Percentiles rank a stretch among this genome's conserved stretches.
These are phyloP conservation scores for Cladosporium sp. DNA, from an alignment of 2,329 filamentous ascomycete species.

Conservation along the genomic window DNA sequence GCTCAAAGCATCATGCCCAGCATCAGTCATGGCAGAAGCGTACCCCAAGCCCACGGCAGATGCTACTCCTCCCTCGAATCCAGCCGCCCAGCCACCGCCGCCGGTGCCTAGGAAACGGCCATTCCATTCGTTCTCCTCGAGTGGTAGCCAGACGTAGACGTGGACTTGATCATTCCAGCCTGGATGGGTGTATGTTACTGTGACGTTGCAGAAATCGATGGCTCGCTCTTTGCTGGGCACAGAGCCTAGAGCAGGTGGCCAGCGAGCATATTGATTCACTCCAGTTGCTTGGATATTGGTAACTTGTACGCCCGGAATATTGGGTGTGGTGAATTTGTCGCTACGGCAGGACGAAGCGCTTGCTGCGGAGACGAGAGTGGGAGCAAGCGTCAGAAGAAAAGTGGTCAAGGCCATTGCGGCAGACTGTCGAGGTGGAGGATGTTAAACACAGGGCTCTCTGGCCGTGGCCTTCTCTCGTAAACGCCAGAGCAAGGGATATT, in stretches of 20 bases:
- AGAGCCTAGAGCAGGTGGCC: background rate
- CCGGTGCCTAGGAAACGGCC: constrained; percentile 34
- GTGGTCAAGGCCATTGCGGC: constrained; percentile 27
- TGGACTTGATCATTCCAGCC: constrained; percentile 33
- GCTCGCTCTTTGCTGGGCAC: background rate
- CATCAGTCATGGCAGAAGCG: constrained; percentile 38
- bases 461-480: no score
- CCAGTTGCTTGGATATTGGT: background rate
- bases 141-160: constrained; percentile 32
- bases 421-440: no score
- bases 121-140: constrained; percentile 10
- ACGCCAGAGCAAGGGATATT: no score
- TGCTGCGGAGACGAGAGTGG: background rate
- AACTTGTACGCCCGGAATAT: background rate
- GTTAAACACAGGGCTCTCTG: no score
- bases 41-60: constrained; percentile 38
- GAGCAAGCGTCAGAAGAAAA: background rate
- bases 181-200: constrained; percentile 36
- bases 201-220: constrained; percentile 35
- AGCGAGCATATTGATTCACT: background rate
- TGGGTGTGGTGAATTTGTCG: background rate
- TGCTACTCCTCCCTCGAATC: constrained; percentile 32
- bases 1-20: constrained; percentile 37
- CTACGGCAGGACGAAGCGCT: background rate
- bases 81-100: constrained; percentile 41